Conservation (phyloP, 2,329 filamentous ascomycete genomes). For the Xylaria sp. region DNA sequence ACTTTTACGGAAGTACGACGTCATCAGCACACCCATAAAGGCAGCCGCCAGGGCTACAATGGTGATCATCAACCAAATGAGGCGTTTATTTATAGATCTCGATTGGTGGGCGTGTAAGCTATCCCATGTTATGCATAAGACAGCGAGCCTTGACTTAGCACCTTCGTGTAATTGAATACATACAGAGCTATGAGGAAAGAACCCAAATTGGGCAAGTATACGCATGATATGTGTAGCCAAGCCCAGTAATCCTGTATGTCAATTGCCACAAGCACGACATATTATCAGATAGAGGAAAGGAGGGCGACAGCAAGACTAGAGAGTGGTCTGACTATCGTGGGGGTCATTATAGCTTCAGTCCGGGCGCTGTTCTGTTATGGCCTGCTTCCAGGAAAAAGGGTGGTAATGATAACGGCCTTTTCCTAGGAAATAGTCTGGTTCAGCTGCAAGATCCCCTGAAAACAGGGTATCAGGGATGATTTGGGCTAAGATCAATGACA, state of each 20-base stretch:
- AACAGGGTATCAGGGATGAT: background rate
- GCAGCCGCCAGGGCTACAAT: background rate
- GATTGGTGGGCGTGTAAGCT: background rate
- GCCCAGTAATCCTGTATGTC: background rate
- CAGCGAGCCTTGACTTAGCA: background rate
- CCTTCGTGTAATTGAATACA: background rate
- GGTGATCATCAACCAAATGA: background rate
- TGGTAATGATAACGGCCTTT: background rate
- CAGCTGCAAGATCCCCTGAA: background rate
- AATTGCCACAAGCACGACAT: background rate
- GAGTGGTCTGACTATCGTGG: background rate
- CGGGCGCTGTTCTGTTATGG: background rate
- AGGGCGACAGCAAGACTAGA: background rate
- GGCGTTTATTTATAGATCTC: background rate
- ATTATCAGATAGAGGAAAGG: background rate
- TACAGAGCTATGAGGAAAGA: background rate
- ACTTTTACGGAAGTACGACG: background rate
- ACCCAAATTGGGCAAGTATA: background rate
- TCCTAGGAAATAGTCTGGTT: background rate
- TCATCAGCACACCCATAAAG: background rate
- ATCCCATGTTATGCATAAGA: background rate
- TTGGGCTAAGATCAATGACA: background rate
- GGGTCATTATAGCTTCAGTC: background rate
- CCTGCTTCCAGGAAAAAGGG: background rate
- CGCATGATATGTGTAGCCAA: background rate